Conservation (phyloP, 2,329 filamentous ascomycete genomes). For the Sporothrix dimorphospora region DNA sequence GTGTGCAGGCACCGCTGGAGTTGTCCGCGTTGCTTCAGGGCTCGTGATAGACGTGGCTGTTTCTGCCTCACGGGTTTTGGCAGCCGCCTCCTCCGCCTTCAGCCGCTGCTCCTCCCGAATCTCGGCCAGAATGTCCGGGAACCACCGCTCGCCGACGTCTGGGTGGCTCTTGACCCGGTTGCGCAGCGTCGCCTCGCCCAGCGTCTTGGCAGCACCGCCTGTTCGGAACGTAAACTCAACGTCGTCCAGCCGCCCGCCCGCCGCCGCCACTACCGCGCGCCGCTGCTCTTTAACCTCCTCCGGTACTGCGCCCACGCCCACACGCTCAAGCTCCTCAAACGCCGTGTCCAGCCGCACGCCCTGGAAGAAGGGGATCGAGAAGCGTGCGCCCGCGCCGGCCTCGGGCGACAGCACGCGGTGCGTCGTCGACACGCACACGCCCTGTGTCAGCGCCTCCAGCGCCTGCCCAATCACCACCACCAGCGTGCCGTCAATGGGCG, state of each 20-base stretch:
- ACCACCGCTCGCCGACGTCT: conserved; percentile 83
- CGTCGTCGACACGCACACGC: conserved; percentile 80
- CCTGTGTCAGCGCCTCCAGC: conserved; percentile 80
- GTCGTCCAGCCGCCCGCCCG: conserved; percentile 65
- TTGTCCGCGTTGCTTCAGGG: conserved; percentile 27
- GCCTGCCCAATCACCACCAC: conserved; percentile 89
- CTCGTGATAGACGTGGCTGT: conserved; percentile 34
- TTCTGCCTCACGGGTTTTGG: conserved; percentile 25
- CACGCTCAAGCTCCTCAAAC: conserved; percentile 73
- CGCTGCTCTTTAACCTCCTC: conserved; percentile 65
- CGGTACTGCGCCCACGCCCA: conserved; percentile 62
- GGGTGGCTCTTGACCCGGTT: conserved; percentile 86
- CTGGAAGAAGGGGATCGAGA: conserved; percentile 86
- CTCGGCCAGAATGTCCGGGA: conserved; percentile 63
- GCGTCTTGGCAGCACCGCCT: conserved; percentile 65
- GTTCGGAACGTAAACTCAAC: conserved; percentile 85
- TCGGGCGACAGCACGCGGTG: conserved; percentile 78
- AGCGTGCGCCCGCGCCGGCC: conserved; percentile 71
- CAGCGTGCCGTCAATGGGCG: conserved; percentile 73
- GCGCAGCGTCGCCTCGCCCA: conserved; percentile 82
- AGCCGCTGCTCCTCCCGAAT: conserved; percentile 61
- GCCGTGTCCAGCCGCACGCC: conserved; percentile 77
- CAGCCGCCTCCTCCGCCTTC: conserved; percentile 31
- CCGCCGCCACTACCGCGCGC: conserved; percentile 56
- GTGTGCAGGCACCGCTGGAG: conserved; percentile 46